Base-by-base conservation (phyloP, 306 rosid genomes). In the Delonix regia region DNA sequence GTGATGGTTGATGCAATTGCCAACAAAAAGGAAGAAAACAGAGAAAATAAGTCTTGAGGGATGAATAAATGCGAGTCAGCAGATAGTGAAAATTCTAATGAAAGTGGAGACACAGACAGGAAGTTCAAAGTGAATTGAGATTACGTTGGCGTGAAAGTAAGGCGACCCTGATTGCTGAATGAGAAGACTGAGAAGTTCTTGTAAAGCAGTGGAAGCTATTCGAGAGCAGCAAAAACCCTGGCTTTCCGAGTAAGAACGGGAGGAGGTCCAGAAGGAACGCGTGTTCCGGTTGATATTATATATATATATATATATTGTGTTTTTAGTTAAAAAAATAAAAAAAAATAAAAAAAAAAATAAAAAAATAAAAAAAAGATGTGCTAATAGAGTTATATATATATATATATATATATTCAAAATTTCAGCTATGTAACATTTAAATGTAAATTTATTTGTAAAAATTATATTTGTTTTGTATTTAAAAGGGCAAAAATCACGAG, bases 111-210 rank as follows among this genome's bases (percentile, higher is more conserved):
- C 27, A 52, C 64, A 71, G 18, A 34, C 3, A 51, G 41, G 34
- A 51, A 21, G 34, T 36, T 52, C 14, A 14, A 21, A 49, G 13
- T 25, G 64, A 36, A 4, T 14, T 21, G 77, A 36, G 19, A 73
- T 53, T 70, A 70, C 45, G 75, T 27, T 48, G 49, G 38, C 16
- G 24, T 52, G 33, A 71, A 71, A 19, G 63, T 48, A 15, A 27
- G 36, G 63, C 61, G 45, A 30, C 22, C 28, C 61, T 28, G 3
- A n/a, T 3, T 28, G 75, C 2, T 10, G 44, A 69, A 28, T 9
- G 4, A 68, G 55, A 15, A 27, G 57, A 18, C 38, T 25, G 57
- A 25, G 15, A 69, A 27, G 12, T 15, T 15, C 9, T 51, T 28
- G 44, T 8, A 34, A 18, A 11, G 44, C 15, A 70, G 33, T 52